A percentile compares a stretch with the other conserved stretches of the same genome.
phyloP scores from a whole-genome alignment of 768 basidiomycete species.

The Phlebiopsis flavidoalba region DNA sequence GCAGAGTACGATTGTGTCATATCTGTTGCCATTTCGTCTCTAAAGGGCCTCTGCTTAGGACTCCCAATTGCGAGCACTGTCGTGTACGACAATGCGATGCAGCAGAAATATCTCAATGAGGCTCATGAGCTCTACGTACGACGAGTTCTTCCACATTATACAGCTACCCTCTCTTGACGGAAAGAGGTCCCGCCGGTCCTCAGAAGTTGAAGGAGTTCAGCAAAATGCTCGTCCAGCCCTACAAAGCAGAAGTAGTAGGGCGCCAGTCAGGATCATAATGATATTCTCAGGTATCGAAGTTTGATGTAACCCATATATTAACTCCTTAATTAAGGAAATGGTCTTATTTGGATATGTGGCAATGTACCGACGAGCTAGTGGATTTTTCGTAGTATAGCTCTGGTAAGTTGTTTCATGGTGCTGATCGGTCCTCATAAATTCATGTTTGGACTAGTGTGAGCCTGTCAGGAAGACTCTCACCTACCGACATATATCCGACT shows the following conservation, averaged over 20 bases:
- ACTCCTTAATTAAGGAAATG: neutral
- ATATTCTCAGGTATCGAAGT: neutral
- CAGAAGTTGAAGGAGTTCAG: slow-evolving; percentile 92
- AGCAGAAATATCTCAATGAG: slow-evolving; percentile 95
- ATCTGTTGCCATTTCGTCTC: neutral
- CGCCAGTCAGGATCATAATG: neutral
- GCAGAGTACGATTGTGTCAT: slow-evolving; percentile 47
- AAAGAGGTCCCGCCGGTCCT: slow-evolving; percentile 87
- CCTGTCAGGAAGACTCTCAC: too few species aligned
- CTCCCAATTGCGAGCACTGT: slow-evolving; percentile 94
- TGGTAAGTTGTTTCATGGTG: too few species aligned
- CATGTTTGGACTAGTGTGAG: too few species aligned
- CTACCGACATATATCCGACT: too few species aligned
- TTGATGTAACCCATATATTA: slow-evolving; percentile 3
- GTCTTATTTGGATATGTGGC: neutral
- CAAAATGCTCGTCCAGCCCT: slow-evolving; percentile 85
- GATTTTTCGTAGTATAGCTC: neutral
- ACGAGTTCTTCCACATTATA: slow-evolving; percentile 97
- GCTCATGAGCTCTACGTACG: slow-evolving; percentile 97
- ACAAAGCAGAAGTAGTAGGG: slow-evolving; percentile 40
- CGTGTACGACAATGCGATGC: slow-evolving; percentile 93
- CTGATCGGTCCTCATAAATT: too few species aligned
- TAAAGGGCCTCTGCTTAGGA: slow-evolving; percentile 36
- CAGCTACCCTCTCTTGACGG: slow-evolving; percentile 90
- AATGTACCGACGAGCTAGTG: neutral